phyloP scores from a whole-genome alignment of 805 yeast genomes.

The Pachysolen tannophilus region DNA sequence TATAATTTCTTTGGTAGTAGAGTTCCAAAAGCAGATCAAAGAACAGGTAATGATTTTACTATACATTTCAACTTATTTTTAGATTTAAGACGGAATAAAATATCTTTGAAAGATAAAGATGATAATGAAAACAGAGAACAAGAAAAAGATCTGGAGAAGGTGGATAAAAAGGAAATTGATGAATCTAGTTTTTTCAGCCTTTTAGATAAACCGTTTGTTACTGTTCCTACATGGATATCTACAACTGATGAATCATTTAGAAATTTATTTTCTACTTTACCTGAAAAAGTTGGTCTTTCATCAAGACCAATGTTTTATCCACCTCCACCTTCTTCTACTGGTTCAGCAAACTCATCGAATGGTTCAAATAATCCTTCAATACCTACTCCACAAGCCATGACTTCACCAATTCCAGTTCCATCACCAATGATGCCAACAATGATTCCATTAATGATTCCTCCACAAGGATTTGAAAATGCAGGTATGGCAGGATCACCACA shows the following conservation, averaged over 20 bases:
- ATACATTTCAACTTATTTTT: slow-evolving; percentile 46
- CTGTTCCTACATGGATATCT: slow-evolving; percentile 73
- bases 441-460: slow-evolving; percentile 7
- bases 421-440: slow-evolving; percentile 9
- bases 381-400: slow-evolving; percentile 4
- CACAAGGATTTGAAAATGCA: not conserved
- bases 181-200: too few relatives aligned
- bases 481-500: not conserved
- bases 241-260: slow-evolving; percentile 51
- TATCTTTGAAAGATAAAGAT: slow-evolving; percentile 32
- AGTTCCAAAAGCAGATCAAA: slow-evolving; percentile 21
- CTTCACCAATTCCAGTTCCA: slow-evolving; percentile 3
- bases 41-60: slow-evolving; percentile 27
- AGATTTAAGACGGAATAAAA: too few relatives aligned
- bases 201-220: slow-evolving; percentile 60
- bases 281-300: slow-evolving; percentile 20
- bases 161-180: slow-evolving; percentile 23
- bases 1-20: slow-evolving; percentile 30
- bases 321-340: too few relatives aligned
- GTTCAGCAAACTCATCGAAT: too few relatives aligned
- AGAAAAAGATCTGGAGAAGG: slow-evolving; percentile 17
- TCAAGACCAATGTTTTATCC: slow-evolving; percentile 7
- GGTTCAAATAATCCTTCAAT: too few relatives aligned
- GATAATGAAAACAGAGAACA: too few relatives aligned
- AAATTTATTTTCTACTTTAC: slow-evolving; percentile 36